phyloP scores from a whole-genome alignment of 108 stramenopile genomes.

The Hondaea fermentalgiana region DNA sequence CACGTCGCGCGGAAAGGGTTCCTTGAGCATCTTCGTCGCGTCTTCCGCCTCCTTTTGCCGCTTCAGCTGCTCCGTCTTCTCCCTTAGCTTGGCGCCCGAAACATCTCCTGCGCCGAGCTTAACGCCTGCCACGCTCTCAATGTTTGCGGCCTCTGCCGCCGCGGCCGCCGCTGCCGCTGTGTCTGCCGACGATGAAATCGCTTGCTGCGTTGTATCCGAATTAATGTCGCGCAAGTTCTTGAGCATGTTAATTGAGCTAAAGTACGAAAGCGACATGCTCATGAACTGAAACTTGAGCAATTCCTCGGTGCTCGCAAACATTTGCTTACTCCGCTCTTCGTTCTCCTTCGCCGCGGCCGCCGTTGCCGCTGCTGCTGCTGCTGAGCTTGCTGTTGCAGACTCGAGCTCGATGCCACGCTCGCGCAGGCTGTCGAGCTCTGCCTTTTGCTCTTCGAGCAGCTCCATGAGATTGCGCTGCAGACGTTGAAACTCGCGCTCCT shows the following conservation, averaged over 20 bases:
- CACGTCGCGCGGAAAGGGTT: constrained; percentile 51
- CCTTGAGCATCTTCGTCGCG: constrained; percentile 43
- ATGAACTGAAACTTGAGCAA: constrained; percentile 85
- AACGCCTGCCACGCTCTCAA: constrained; percentile 37
- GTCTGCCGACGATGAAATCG: constrained; percentile 44
- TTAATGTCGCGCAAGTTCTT: constrained; percentile 57
- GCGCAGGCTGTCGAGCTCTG: constrained; percentile 58
- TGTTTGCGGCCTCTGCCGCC: constrained; percentile 46
- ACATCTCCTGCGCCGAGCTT: constrained; percentile 28
- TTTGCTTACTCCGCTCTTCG: constrained; percentile 65
- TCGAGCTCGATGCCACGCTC: constrained; percentile 55
- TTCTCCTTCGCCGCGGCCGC: constrained; percentile 49
- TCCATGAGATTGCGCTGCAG: constrained; percentile 73
- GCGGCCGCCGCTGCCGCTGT: constrained; percentile 52
- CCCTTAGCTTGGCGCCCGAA: background rate
- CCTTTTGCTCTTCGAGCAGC: constrained; percentile 73
- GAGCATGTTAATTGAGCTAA: constrained; percentile 77
- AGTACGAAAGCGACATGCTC: constrained; percentile 78
- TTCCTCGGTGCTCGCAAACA: constrained; percentile 71
- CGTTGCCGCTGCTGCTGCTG: constrained; percentile 42
- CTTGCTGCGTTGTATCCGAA: constrained; percentile 51
- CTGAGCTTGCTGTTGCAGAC: constrained; percentile 46
- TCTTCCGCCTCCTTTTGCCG: constrained; percentile 29
- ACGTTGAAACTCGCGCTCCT: constrained; percentile 64
- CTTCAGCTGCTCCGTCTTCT: constrained; percentile 26